Conservation (phyloP, 805 yeast species). For the Saccharomycopsis fodiens region DNA sequence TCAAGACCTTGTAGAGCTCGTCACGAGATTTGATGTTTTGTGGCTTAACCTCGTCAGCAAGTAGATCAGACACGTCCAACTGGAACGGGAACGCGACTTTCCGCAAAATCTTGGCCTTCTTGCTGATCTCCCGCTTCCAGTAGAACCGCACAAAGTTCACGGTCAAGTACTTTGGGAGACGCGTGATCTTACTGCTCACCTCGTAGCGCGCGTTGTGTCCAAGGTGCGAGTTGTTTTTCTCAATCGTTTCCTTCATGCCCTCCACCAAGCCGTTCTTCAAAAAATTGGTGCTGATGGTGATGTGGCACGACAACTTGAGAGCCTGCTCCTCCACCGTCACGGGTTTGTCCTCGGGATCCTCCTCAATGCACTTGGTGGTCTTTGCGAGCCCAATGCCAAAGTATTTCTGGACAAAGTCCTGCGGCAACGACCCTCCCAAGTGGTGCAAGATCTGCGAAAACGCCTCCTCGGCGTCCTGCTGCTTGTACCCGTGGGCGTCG, state of each 20-base stretch:
- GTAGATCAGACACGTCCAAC: constrained; percentile 77
- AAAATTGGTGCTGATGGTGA: constrained; percentile 76
- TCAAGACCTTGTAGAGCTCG: constrained; percentile 65
- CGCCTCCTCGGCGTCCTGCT: constrained; percentile 98
- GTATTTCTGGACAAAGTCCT: constrained; percentile 42
- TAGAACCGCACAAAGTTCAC: constrained; percentile 92
- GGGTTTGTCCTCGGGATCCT: constrained; percentile 40
- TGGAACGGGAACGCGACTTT: constrained; percentile 94
- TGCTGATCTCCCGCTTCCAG: constrained; percentile 89
- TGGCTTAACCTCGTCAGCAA: constrained; percentile 67
- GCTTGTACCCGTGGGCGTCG: constrained; percentile 65
- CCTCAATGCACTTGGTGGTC: constrained; percentile 53
- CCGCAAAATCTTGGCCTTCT: constrained; percentile 88
- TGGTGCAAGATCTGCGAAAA: constrained; percentile 67
- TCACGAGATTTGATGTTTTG: constrained; percentile 70
- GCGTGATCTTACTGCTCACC: constrained; percentile 48
- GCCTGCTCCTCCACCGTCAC: constrained; percentile 46
- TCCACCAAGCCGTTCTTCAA: constrained; percentile 75
- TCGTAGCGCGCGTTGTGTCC: constrained; percentile 66
- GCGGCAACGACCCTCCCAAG: constrained; percentile 41
- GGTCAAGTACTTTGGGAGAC: constrained; percentile 80
- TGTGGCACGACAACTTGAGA: constrained; percentile 81
- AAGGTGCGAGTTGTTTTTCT: constrained; percentile 66
- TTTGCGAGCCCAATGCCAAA: constrained; percentile 63
- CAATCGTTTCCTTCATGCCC: constrained; percentile 68